Evolutionary conservation across 306 rosid genomes (phyloP), one percentile per base, ranked within the genome.

Genomic region (Oxytropis ochrocephala): DNA sequence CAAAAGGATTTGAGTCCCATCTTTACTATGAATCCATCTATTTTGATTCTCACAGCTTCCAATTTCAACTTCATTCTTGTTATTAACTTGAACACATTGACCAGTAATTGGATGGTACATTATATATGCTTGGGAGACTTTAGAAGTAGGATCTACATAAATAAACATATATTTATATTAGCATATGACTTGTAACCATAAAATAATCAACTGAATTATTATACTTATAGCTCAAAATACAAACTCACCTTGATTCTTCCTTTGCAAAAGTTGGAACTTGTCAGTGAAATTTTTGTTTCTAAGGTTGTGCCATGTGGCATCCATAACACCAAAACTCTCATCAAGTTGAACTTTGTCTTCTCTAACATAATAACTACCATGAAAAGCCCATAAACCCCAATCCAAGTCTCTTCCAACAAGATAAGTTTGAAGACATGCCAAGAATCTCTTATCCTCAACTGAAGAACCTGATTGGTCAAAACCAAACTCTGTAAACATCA

Each of bases 381-480:
- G 89, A 44, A 81, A 82, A 11, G 87, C 83, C 89, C 92, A 85
- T 21, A 82, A 66, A 0, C 83, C 89, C 86, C 86, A 87, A 35
- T 87, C 92, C 75, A 87, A 0, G 61, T 87, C 92, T 33, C 75
- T 79, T 16, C 54, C 83, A 44, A 67, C 80, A 65, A 87, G 83
- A n/a, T 79, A 77, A 2, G 92, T 69, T 16, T 82, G 76, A 16
- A 87, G 82, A 67, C 92, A 87, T 11, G 78, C 84, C 87, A 87
- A 70, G 72, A 80, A 87, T 38, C 63, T 71, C 35, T 82, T 84
- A 11, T 84, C 75, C 16, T 67, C 73, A 9, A 54, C 44, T 7
- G 66, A 44, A 1, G n/a, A 12, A 3, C 83, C 79, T 3, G 17
- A 1, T 17, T 41, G 47, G 5, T 41, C 47, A 41, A 41, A 41